phyloP scores from a whole-genome alignment of 1,284 basidiomycete genomes.

The Calocybe gambosa region DNA sequence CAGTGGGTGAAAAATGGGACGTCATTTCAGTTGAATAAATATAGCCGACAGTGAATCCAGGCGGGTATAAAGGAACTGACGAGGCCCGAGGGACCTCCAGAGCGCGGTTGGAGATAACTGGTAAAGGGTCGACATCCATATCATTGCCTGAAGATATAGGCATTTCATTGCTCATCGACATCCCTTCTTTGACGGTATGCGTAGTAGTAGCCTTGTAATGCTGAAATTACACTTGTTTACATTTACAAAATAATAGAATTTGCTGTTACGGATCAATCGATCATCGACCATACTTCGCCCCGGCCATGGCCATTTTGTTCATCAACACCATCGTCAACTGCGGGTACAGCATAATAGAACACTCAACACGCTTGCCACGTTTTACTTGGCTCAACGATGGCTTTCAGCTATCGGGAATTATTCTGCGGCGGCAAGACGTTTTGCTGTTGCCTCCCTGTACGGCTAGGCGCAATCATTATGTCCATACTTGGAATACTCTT shows the following conservation, averaged over 20 bases:
- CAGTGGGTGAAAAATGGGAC: constrained; percentile 62
- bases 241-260: background rate
- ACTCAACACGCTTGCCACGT: too few species aligned
- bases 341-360: too few species aligned
- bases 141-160: constrained; percentile 2
- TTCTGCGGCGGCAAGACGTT: constrained; percentile 41
- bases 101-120: background rate
- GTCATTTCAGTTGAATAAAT: constrained; percentile 89
- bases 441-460: constrained; percentile 62
- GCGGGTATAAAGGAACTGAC: constrained; percentile 32
- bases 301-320: background rate
- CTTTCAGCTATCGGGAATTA: constrained; percentile 36
- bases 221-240: too few species aligned
- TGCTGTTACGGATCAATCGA: background rate
- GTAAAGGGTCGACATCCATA: constrained; percentile 10
- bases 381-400: constrained; percentile 30
- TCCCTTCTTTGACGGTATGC: background rate
- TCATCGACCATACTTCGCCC: background rate
- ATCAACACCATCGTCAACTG: background rate
- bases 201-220: background rate
- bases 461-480: constrained; percentile 52
- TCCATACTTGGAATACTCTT: constrained; percentile 47
- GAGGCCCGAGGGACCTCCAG: constrained; percentile 28
- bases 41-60: constrained; percentile 61
- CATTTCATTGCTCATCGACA: constrained; percentile 9